Evolutionary conservation across 257 asterid species (phyloP).

Genomic region (Petrea volubilis): DNA sequence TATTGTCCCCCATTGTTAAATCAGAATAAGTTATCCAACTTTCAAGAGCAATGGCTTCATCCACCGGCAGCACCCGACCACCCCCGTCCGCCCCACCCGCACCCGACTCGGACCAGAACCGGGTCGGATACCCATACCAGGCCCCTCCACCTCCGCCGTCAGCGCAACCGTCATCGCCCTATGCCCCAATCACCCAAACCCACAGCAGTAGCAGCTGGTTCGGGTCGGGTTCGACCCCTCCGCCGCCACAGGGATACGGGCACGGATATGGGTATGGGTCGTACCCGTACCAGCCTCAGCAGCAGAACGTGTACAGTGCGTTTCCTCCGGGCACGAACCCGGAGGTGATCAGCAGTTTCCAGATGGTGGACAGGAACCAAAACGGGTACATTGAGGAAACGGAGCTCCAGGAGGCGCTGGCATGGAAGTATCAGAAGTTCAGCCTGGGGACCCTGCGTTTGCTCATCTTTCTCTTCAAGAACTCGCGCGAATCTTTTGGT

Average conservation of each 20-base stretch:
- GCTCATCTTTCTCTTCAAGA: slow-evolving; percentile 68
- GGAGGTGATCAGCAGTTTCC: slow-evolving; percentile 73
- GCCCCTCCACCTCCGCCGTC: slow-evolving; percentile 34
- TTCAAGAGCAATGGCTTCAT: slow-evolving; percentile 30
- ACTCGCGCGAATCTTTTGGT: slow-evolving; percentile 45
- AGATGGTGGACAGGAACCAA: slow-evolving; percentile 76
- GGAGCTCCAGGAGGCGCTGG: slow-evolving; percentile 73
- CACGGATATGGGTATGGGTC: too few species aligned
- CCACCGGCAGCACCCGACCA: slow-evolving; percentile 29
- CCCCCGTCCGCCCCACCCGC: slow-evolving; percentile 81
- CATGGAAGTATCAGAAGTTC: slow-evolving; percentile 59
- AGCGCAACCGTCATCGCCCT: slow-evolving; percentile 29
- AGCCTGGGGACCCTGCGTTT: slow-evolving; percentile 68
- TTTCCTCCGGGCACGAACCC: slow-evolving; percentile 83
- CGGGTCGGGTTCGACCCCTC: slow-evolving; percentile 38
- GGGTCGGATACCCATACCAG: slow-evolving; percentile 47
- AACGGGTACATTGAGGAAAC: slow-evolving; percentile 77
- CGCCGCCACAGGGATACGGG: slow-evolving; percentile 43
- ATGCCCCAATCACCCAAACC: slow-evolving; percentile 27
- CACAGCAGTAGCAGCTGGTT: slow-evolving; percentile 26
- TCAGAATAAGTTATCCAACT: neutral
- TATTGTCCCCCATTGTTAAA: neutral
- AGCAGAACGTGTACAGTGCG: slow-evolving; percentile 29
- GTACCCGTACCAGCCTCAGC: slow-evolving; percentile 32
- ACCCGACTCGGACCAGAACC: slow-evolving; percentile 39